phyloP scores from a whole-genome alignment of 192 early-diverging fungal species.

The Dissophora globulifera region DNA sequence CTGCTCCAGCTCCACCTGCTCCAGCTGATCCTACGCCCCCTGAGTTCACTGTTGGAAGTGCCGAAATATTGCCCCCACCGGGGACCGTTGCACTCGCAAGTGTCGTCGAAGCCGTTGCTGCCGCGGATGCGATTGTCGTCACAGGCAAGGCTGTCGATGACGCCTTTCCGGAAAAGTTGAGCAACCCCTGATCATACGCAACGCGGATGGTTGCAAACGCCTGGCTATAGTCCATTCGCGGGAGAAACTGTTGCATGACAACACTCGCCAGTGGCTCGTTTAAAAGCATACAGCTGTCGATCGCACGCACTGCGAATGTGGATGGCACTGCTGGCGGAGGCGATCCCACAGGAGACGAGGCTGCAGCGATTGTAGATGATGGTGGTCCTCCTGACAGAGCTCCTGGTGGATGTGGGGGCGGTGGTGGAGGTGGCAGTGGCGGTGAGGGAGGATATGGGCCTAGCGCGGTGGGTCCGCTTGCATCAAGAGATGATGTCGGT shows the following conservation, averaged over 20 bases:
- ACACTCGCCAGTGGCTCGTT: conserved; percentile 31
- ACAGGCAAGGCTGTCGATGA: background rate
- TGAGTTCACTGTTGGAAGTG: background rate
- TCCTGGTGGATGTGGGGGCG: background rate
- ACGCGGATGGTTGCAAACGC: conserved; percentile 24
- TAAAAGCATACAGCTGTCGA: conserved; percentile 38
- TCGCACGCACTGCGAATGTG: conserved; percentile 18
- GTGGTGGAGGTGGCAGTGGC: conserved; percentile 8
- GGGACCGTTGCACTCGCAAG: too few relatives aligned
- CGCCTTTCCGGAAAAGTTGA: conserved; percentile 12
- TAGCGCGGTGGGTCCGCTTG: too few relatives aligned
- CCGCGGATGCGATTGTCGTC: background rate
- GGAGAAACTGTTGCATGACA: conserved; percentile 36
- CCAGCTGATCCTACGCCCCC: background rate
- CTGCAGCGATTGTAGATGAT: background rate
- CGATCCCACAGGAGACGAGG: background rate
- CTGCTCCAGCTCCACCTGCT: background rate
- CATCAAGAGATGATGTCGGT: too few relatives aligned
- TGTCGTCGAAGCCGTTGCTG: background rate
- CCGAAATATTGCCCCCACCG: too few relatives aligned
- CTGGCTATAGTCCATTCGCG: conserved; percentile 33
- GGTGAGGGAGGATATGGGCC: background rate
- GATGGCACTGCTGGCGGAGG: conserved; percentile 12
- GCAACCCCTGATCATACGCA: conserved; percentile 34
- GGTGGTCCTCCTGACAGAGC: background rate